Percentiles rank a stretch among this genome's conserved stretches.
These are phyloP conservation scores for Blastobotrys mokoenaii DNA, from an alignment of 805 yeast species.

Conservation along the genomic window DNA sequence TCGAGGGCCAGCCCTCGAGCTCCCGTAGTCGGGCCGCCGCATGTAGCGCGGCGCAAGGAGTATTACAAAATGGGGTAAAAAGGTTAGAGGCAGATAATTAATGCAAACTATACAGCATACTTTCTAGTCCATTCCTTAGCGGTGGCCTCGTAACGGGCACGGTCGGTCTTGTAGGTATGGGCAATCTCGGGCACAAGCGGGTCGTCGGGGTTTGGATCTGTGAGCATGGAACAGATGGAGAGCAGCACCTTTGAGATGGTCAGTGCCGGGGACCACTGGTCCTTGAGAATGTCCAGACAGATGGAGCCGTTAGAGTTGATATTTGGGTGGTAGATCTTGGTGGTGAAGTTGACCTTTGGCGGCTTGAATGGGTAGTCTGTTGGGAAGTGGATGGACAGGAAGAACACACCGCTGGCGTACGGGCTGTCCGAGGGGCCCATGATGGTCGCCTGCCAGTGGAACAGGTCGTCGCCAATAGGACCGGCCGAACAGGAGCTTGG, in stretches of 20 bases:
- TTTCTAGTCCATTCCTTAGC: constrained; percentile 99
- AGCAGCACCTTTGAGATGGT: constrained; percentile 92
- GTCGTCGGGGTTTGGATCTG: constrained; percentile 98
- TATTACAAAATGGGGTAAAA: too few species aligned
- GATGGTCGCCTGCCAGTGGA: constrained; percentile 99
- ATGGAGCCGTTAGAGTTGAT: constrained; percentile 93
- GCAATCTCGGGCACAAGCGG: constrained; percentile 99
- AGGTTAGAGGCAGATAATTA: too few species aligned
- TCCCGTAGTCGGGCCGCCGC: too few species aligned
- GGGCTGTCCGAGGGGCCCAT: constrained; percentile 97
- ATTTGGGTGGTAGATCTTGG: constrained; percentile 96
- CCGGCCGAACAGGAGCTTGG: constrained; percentile 99
- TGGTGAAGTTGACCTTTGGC: constrained; percentile 86
- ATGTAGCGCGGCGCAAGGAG: too few species aligned
- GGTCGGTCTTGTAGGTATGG: constrained; percentile 88
- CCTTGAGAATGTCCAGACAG: constrained; percentile 93
- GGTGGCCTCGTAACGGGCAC: constrained; percentile 89
- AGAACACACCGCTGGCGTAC: constrained; percentile 86
- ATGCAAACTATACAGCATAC: constrained; percentile 65
- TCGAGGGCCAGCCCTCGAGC: too few species aligned
- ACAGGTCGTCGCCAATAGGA: constrained; percentile 95
- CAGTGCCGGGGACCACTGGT: constrained; percentile 98
- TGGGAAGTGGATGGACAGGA: constrained; percentile 94
- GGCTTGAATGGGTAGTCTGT: constrained; percentile 99
- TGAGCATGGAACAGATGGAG: constrained; percentile 89